Evolutionary conservation across 192 early-diverging fungal species (phyloP).

Genomic region (Spinellus fusiger): DNA sequence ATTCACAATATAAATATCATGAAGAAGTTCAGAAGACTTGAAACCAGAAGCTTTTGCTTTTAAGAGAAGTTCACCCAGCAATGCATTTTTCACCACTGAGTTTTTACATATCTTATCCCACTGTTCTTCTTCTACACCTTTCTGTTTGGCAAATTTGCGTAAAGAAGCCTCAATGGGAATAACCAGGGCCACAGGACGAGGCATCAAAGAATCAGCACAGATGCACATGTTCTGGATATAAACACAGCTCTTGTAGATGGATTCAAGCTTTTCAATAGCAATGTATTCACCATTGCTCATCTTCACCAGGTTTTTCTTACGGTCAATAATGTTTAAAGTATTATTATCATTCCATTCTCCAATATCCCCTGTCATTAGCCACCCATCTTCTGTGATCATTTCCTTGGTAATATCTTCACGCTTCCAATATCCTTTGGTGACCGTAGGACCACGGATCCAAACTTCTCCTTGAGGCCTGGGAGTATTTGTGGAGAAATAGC

Average conservation of each 20-base stretch:
- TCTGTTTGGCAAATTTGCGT: conserved; percentile 37
- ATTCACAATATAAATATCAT: conserved; percentile 51
- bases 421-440: conserved; percentile 79
- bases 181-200: conserved; percentile 70
- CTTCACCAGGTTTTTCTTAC: conserved; percentile 92
- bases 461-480: conserved; percentile 72
- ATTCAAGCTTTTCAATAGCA: conserved; percentile 90
- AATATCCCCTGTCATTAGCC: conserved; percentile 89
- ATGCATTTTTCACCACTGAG: conserved; percentile 45
- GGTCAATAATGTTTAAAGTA: conserved; percentile 80
- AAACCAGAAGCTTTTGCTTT: conserved; percentile 62
- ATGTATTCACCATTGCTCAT: conserved; percentile 87
- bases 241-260: conserved; percentile 70
- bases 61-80: conserved; percentile 36
- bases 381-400: conserved; percentile 65
- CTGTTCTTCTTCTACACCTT: conserved; percentile 37
- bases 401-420: conserved; percentile 59
- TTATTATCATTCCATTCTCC: conserved; percentile 76
- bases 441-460: conserved; percentile 71
- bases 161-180: conserved; percentile 57
- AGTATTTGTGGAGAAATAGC: conserved; percentile 50
- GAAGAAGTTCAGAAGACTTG: conserved; percentile 66
- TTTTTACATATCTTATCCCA: conserved; percentile 50
- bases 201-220: conserved; percentile 64
- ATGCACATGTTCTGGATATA: conserved; percentile 75